Evolutionary conservation across 139 green algal species (phyloP).

Genomic region (Chlamydomonas sp.): DNA sequence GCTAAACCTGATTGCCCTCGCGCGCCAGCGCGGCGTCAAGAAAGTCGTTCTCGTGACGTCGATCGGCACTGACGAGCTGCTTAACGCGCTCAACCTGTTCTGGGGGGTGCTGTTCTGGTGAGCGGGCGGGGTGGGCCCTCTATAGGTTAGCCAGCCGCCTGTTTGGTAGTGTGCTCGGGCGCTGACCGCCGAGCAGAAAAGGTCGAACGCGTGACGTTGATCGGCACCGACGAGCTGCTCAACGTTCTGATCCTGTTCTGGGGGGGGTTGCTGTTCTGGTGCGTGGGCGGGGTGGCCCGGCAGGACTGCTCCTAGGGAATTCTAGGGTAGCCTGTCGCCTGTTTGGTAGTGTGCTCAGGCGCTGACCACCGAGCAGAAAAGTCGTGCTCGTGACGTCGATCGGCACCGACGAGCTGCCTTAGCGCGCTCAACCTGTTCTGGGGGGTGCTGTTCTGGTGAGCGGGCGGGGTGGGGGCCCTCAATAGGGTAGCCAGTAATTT

Average conservation of each 20-base stretch:
- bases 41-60: slow-evolving; percentile 59
- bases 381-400: slow-evolving; percentile 66
- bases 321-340: too few relatives aligned
- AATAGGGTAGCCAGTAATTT: too few relatives aligned
- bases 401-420: slow-evolving; percentile 48
- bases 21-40: slow-evolving; percentile 39
- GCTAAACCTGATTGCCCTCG: slow-evolving; percentile 63
- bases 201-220: slow-evolving; percentile 59
- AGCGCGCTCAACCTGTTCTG: slow-evolving; percentile 74
- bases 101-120: slow-evolving; percentile 62
- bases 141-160: too few relatives aligned
- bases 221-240: slow-evolving; percentile 54
- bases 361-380: slow-evolving; percentile 38
- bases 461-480: too few relatives aligned
- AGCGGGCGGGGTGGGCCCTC: too few relatives aligned
- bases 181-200: slow-evolving; percentile 49
- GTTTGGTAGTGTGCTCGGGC: too few relatives aligned
- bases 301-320: too few relatives aligned
- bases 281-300: too few relatives aligned
- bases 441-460: slow-evolving; percentile 56
- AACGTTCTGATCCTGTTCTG: slow-evolving; percentile 76
- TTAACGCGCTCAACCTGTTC: slow-evolving; percentile 74
- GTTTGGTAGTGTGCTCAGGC: slow-evolving; percentile 52
- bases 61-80: slow-evolving; percentile 52
- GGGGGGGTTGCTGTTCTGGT: too few relatives aligned